A percentile compares a stretch with the other conserved stretches of the same genome.
phyloP scores from a whole-genome alignment of 129 eudicot genomes.

The Flaveria sonorensis region DNA sequence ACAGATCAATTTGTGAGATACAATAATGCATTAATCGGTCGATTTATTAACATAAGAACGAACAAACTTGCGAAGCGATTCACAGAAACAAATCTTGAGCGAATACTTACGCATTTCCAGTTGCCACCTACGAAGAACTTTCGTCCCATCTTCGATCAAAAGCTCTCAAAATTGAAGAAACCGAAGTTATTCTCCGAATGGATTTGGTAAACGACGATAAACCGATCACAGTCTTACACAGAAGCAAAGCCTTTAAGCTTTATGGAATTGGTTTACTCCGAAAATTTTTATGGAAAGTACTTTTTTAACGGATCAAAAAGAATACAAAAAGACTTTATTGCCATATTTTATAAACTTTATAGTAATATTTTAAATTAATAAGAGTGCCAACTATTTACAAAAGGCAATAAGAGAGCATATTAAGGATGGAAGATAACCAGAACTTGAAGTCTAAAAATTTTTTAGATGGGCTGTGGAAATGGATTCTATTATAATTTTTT shows the following conservation, averaged over 20 bases:
- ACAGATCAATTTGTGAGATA: neutral
- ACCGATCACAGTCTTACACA: conserved; percentile 14
- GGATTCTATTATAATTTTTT: too few relatives aligned
- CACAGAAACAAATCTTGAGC: neutral
- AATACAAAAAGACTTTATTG: conserved; percentile 2
- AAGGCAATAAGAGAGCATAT: too few relatives aligned
- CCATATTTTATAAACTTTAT: neutral
- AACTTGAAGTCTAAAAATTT: too few relatives aligned
- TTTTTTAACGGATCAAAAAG: conserved; percentile 35
- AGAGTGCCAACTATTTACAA: neutral
- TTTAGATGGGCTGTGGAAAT: too few relatives aligned
- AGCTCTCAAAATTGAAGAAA: conserved; percentile 12
- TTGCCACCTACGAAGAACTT: conserved; percentile 74
- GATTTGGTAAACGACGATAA: neutral
- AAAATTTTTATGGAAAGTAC: conserved; percentile 18
- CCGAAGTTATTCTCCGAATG: neutral
- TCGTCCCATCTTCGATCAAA: conserved; percentile 45
- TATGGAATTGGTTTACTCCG: conserved; percentile 29
- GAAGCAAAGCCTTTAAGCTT: conserved; percentile 24
- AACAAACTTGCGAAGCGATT: conserved; percentile 7
- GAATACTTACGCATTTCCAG: conserved; percentile 65
- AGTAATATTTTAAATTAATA: neutral
- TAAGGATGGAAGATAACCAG: too few relatives aligned
- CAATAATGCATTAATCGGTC: conserved; percentile 2
- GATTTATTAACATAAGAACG: neutral